Evolutionary conservation across 768 basidiomycete species (phyloP).

Genomic region (Pisolithus microcarpus): DNA sequence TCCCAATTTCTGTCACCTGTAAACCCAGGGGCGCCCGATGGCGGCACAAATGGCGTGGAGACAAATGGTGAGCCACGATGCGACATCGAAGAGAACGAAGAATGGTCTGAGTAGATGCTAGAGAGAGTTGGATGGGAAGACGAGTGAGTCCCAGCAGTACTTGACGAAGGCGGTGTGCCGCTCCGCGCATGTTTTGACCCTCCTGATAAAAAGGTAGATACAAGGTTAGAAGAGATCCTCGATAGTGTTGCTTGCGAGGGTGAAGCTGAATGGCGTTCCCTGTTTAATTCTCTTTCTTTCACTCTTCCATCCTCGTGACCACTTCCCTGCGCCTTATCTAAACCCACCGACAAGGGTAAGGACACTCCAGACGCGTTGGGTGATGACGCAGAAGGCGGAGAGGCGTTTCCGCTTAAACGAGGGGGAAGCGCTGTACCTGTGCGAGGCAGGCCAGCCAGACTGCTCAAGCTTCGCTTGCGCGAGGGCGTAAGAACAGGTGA

Average conservation of each 20-base stretch:
- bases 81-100: slow-evolving; percentile 17
- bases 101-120: slow-evolving; percentile 1
- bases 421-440: slow-evolving; percentile 14
- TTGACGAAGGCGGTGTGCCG: neutral
- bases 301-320: neutral
- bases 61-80: slow-evolving; percentile 47
- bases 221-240: slow-evolving; percentile 42
- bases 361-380: slow-evolving; percentile 3
- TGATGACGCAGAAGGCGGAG: slow-evolving; percentile 11
- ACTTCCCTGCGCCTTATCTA: neutral
- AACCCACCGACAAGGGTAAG: slow-evolving; percentile 1
- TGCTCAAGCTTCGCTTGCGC: slow-evolving; percentile 2
- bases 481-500: slow-evolving; percentile 1
- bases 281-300: neutral
- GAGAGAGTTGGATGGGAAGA: slow-evolving; percentile 23
- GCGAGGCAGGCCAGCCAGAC: slow-evolving; percentile 8
- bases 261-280: neutral
- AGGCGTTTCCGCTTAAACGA: slow-evolving; percentile 14
- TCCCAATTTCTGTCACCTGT: slow-evolving; percentile 63
- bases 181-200: neutral
- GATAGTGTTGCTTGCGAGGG: slow-evolving; percentile 35
- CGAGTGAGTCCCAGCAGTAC: neutral
- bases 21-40: slow-evolving; percentile 74
- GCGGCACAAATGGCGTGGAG: slow-evolving; percentile 36
- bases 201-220: slow-evolving; percentile 33